Conservation (phyloP, 2,329 filamentous ascomycete species). For the Cordyceps fumosorosea region DNA sequence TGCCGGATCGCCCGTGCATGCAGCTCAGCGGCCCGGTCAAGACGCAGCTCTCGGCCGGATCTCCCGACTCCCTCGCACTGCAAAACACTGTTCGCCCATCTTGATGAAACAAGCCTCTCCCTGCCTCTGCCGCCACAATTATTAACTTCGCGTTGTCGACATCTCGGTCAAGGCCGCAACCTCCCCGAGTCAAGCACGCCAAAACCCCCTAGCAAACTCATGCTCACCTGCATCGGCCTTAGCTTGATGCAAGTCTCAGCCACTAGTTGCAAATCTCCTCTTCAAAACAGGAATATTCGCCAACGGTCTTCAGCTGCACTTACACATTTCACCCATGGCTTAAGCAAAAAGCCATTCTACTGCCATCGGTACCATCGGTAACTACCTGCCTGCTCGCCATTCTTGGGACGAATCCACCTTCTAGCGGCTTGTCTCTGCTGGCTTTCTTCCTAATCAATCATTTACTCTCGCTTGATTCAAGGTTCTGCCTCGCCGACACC, state of each 20-base stretch:
- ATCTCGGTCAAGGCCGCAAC: background rate
- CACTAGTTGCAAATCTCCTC: background rate
- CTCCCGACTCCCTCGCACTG: background rate
- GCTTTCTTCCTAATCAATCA: background rate
- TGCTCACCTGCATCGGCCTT: background rate
- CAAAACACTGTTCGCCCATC: background rate
- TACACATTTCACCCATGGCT: background rate
- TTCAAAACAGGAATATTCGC: constrained; percentile 6
- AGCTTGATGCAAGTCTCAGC: constrained; percentile 8
- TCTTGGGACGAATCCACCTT: constrained; percentile 8
- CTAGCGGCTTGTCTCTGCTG: background rate
- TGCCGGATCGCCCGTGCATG: constrained; percentile 8
- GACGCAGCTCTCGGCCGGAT: constrained; percentile 7
- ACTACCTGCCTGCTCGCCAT: background rate
- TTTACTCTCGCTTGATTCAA: background rate
- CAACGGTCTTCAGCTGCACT: constrained; percentile 9
- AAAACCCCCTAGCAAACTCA: background rate
- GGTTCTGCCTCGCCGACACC: background rate
- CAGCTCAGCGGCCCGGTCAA: background rate
- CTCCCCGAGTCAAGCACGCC: constrained; percentile 1
- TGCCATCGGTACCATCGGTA: background rate
- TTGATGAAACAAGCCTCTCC: constrained; percentile 3
- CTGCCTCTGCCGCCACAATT: background rate
- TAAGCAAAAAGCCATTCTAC: background rate
- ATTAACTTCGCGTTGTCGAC: background rate